Conservation (phyloP, 371 early-diverging fungal genomes). For the Phascolomyces articulosus region DNA sequence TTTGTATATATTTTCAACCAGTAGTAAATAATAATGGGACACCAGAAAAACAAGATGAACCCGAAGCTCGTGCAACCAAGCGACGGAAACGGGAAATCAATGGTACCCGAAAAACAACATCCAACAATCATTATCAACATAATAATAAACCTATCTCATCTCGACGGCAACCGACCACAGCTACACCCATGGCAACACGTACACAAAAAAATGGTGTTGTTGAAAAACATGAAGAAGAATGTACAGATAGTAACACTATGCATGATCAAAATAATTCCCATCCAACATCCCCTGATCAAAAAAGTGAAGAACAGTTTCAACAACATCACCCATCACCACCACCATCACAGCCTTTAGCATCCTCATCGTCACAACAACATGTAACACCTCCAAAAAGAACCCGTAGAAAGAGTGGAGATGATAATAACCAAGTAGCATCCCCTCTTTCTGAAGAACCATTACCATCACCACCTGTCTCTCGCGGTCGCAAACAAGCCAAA, state of each 20-base stretch:
- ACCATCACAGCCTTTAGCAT: background rate
- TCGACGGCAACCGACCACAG: conserved; percentile 1
- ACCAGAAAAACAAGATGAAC: conserved; percentile 9
- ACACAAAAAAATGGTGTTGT: conserved; percentile 1
- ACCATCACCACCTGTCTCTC: conserved; percentile 17
- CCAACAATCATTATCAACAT: conserved; percentile 9
- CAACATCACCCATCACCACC: background rate
- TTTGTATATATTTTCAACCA: background rate
- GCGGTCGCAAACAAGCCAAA: conserved; percentile 19
- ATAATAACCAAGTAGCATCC: background rate
- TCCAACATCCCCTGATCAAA: background rate
- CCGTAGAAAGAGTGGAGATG: conserved; percentile 16
- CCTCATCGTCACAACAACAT: background rate
- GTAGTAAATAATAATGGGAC: background rate
- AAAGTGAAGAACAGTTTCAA: background rate
- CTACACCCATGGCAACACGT: conserved; percentile 12
- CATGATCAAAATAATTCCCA: conserved; percentile 9
- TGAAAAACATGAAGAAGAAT: conserved; percentile 1
- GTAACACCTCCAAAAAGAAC: background rate
- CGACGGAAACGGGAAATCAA: conserved; percentile 34
- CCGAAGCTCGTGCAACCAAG: conserved; percentile 28
- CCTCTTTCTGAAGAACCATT: conserved; percentile 20
- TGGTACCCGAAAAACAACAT: conserved; percentile 25
- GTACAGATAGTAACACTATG: background rate
- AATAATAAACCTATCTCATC: too few relatives aligned